Evolutionary conservation across 2,329 filamentous ascomycete species (phyloP).

Genomic region (Daldinia eschscholtzii): DNA sequence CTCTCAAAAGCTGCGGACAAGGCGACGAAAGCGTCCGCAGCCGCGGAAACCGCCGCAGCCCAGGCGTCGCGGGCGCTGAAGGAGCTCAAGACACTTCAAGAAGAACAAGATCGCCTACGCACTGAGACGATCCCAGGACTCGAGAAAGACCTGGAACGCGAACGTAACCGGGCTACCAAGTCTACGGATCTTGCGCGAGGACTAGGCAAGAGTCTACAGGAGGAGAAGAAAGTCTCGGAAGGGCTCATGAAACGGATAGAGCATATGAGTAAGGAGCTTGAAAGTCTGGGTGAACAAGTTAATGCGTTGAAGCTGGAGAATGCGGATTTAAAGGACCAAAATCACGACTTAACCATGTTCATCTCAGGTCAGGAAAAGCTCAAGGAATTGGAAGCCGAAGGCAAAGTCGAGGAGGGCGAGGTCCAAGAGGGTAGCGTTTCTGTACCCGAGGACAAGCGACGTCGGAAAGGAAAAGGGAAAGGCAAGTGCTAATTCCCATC

Average conservation of each 20-base stretch:
- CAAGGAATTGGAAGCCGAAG: constrained; percentile 74
- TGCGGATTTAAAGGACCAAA: constrained; percentile 83
- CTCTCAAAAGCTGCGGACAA: constrained; percentile 91
- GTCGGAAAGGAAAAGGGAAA: constrained; percentile 65
- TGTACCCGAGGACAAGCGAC: constrained; percentile 67
- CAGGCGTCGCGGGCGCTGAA: constrained; percentile 63
- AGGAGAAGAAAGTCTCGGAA: constrained; percentile 88
- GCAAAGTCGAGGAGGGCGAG: constrained; percentile 74
- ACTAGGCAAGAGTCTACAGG: constrained; percentile 80
- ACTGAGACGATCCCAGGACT: constrained; percentile 72
- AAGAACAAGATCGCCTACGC: constrained; percentile 65
- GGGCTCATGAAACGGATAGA: constrained; percentile 86
- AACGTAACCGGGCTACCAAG: constrained; percentile 76
- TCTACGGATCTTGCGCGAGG: constrained; percentile 81
- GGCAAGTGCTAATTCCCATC: constrained; percentile 48
- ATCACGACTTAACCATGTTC: constrained; percentile 88
- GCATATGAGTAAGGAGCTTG: constrained; percentile 74
- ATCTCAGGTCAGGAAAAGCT: constrained; percentile 87
- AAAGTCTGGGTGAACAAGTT: constrained; percentile 68
- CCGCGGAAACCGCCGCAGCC: constrained; percentile 72
- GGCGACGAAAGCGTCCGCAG: constrained; percentile 77
- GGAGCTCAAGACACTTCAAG: constrained; percentile 66
- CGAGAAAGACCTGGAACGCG: constrained; percentile 78
- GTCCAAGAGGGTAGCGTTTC: constrained; percentile 79
- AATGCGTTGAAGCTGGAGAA: constrained; percentile 72